Evolutionary conservation across 345 rosid genomes (phyloP).

Genomic region (Boechera retrofracta): DNA sequence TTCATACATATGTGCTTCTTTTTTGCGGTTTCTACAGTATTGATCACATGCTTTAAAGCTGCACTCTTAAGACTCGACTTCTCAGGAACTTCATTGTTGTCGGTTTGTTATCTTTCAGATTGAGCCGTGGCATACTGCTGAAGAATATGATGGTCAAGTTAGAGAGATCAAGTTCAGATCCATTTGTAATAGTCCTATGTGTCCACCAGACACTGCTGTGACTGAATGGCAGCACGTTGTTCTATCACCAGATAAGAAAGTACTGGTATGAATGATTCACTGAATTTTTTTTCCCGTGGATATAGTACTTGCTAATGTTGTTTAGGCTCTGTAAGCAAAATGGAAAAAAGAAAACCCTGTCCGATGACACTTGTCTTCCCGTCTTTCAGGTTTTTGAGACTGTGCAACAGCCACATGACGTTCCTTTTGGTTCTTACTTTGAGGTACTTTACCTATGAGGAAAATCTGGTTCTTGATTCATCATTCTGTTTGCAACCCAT

Average conservation of each 20-base stretch:
- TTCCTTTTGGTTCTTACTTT: conserved; percentile 95
- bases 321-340: not conserved
- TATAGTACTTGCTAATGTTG: conserved; percentile 3
- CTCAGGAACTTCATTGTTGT: conserved; percentile 23
- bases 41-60: conserved; percentile 9
- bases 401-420: conserved; percentile 95
- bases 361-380: conserved; percentile 18
- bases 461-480: conserved; percentile 1
- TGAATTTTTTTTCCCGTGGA: not conserved
- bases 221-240: conserved; percentile 92
- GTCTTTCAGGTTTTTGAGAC: conserved; percentile 83
- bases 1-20: not conserved
- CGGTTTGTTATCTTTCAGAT: conserved; percentile 59
- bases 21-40: not conserved
- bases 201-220: conserved; percentile 98
- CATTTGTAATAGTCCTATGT: conserved; percentile 90
- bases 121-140: conserved; percentile 92
- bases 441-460: conserved; percentile 56
- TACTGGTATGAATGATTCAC: conserved; percentile 54
- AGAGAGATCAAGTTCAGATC: conserved; percentile 90
- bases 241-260: conserved; percentile 77
- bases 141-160: conserved; percentile 96
- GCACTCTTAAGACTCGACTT: not conserved
- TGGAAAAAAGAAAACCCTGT: not conserved
- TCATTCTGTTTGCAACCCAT: conserved; percentile 18